Conservation (phyloP, 176 grass and related monocot species). For the Otatea glauca region DNA sequence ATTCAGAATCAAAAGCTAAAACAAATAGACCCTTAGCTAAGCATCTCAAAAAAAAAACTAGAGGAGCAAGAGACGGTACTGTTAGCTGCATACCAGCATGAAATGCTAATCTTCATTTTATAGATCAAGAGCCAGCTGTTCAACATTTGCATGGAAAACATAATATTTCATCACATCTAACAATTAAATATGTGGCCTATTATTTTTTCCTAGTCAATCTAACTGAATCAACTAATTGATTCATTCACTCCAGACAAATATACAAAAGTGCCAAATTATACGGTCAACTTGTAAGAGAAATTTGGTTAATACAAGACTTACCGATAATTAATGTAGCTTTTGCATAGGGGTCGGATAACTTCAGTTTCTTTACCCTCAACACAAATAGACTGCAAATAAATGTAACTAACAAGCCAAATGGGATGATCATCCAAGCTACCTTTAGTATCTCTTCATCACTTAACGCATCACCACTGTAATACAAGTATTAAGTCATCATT, state of each 20-base stretch:
- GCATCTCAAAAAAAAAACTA: slow-evolving; percentile 1
- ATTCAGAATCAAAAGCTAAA: too few relatives aligned
- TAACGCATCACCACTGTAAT: slow-evolving; percentile 70
- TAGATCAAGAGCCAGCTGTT: slow-evolving; percentile 1
- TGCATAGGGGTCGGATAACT: slow-evolving; percentile 76
- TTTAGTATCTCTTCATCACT: slow-evolving; percentile 69
- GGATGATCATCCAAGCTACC: slow-evolving; percentile 91
- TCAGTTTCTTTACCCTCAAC: slow-evolving; percentile 74
- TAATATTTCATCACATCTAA: slow-evolving; percentile 11
- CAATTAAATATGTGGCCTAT: slow-evolving; percentile 4
- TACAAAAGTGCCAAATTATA: slow-evolving; percentile 13
- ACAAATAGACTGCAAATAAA: slow-evolving; percentile 68
- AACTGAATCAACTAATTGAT: too few relatives aligned
- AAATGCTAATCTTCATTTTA: slow-evolving; percentile 24
- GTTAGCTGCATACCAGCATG: slow-evolving; percentile 23
- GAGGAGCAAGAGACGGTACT: background rate
- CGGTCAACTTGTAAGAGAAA: background rate
- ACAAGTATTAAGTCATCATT: slow-evolving; percentile 31
- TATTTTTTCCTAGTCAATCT: slow-evolving; percentile 5
- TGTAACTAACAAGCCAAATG: slow-evolving; percentile 87
- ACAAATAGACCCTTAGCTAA: too few relatives aligned
- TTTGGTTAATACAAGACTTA: slow-evolving; percentile 52
- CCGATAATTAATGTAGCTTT: slow-evolving; percentile 89
- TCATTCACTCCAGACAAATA: background rate
- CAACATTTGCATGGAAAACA: slow-evolving; percentile 17